Percentiles rank a stretch among this genome's conserved stretches.
Conservation (phyloP, 2,329 filamentous ascomycete species). For the Sphaerulina musiva region DNA sequence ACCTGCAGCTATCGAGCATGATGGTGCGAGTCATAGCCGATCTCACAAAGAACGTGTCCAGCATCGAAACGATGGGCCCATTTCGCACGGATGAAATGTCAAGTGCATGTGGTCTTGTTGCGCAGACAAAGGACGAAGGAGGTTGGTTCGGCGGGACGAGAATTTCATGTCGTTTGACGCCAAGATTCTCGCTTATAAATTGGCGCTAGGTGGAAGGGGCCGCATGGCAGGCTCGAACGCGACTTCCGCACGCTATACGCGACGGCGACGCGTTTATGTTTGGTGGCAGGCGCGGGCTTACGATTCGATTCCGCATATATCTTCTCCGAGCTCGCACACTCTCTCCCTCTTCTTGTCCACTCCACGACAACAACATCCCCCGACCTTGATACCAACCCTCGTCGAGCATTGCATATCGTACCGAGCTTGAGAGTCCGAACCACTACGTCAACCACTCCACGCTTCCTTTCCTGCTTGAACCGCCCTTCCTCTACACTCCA, state of each 20-base stretch:
- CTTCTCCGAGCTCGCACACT: slow-evolving; percentile 10
- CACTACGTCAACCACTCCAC: slow-evolving; percentile 6
- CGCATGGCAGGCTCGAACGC: neutral
- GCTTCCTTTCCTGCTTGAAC: slow-evolving; percentile 12
- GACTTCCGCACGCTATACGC: slow-evolving; percentile 1
- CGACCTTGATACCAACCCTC: neutral
- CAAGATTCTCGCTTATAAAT: slow-evolving; percentile 6
- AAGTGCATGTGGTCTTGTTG: neutral
- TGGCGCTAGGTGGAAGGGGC: slow-evolving; percentile 1
- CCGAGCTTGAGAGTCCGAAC: slow-evolving; percentile 13
- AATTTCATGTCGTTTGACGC: neutral
- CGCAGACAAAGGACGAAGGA: neutral
- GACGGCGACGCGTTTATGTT: slow-evolving; percentile 1
- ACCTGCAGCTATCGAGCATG: neutral
- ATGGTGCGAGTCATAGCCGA: neutral
- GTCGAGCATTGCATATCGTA: slow-evolving; percentile 16
- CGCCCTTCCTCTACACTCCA: slow-evolving; percentile 5
- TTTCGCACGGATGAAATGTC: neutral
- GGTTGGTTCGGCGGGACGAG: neutral
- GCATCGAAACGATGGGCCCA: neutral
- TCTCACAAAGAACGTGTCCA: neutral
- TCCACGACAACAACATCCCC: slow-evolving; percentile 12
- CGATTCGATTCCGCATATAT: slow-evolving; percentile 9
- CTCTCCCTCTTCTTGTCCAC: slow-evolving; percentile 9
- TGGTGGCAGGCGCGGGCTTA: slow-evolving; percentile 6